These are phyloP conservation scores for Trypanosoma mega DNA, from an alignment of 208 protist species.

Conservation along the genomic window DNA sequence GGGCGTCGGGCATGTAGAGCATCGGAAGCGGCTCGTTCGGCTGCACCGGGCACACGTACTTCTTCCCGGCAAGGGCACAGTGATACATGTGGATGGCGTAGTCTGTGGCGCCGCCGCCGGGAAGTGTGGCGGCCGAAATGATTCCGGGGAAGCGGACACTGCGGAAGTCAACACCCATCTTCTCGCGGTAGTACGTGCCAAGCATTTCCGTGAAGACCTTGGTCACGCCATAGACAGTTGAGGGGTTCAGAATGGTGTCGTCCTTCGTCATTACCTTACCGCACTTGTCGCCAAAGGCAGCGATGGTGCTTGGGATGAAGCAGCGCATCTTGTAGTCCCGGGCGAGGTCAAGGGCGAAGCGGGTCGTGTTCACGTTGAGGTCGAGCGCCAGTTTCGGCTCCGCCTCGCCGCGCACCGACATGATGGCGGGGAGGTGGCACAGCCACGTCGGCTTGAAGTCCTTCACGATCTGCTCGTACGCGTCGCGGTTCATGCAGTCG, in stretches of 20 bases:
- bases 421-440: constrained; percentile 75
- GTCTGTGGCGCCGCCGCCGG: constrained; percentile 77
- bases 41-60: constrained; percentile 71
- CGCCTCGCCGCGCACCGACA: constrained; percentile 79
- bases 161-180: constrained; percentile 85
- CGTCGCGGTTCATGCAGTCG: constrained; percentile 32
- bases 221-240: constrained; percentile 86
- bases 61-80: constrained; percentile 44
- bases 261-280: constrained; percentile 76
- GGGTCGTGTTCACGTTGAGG: constrained; percentile 73
- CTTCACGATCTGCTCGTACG: constrained; percentile 45
- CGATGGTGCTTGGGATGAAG: constrained; percentile 85
- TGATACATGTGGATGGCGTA: constrained; percentile 87
- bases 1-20: constrained; percentile 88
- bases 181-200: constrained; percentile 80
- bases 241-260: constrained; percentile 78
- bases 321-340: constrained; percentile 46
- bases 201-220: constrained; percentile 90
- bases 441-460: constrained; percentile 59
- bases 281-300: constrained; percentile 79
- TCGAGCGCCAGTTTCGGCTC: constrained; percentile 63
- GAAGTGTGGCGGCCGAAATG: constrained; percentile 61
- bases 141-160: constrained; percentile 89
- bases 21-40: constrained; percentile 73
- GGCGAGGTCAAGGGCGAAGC: constrained; percentile 70